Conservation (phyloP, 2,329 filamentous ascomycete species). For the Paecilomyces fulvus region DNA sequence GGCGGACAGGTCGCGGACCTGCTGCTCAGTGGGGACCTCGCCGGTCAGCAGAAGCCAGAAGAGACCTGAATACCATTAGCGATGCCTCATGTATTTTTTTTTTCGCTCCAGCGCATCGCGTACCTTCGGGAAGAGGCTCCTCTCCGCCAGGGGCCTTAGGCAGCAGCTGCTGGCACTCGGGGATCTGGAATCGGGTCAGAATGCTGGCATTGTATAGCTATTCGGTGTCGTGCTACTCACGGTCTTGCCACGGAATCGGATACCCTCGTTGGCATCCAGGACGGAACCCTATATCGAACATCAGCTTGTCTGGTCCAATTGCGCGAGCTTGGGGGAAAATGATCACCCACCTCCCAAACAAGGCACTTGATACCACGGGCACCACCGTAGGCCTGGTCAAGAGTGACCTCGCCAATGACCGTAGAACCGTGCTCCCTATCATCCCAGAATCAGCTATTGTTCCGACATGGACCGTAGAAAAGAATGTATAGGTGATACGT, state of each 20-base stretch:
- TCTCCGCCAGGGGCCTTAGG: constrained; percentile 94
- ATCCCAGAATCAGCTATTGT: constrained; percentile 10
- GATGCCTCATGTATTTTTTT: neutral
- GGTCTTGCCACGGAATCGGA: constrained; percentile 97
- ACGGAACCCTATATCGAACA: constrained; percentile 60
- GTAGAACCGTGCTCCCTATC: constrained; percentile 85
- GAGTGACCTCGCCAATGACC: constrained; percentile 93
- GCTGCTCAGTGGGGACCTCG: constrained; percentile 94
- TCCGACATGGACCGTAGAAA: neutral
- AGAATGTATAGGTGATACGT: constrained; percentile 30
- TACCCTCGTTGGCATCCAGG: constrained; percentile 96
- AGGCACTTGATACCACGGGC: constrained; percentile 97
- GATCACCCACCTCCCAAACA: constrained; percentile 70
- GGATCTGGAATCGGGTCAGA: constrained; percentile 52
- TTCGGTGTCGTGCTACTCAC: constrained; percentile 30
- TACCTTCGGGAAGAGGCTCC: constrained; percentile 93
- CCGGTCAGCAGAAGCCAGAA: constrained; percentile 99
- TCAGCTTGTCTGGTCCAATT: constrained; percentile 5
- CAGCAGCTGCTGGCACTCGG: constrained; percentile 94
- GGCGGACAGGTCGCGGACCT: constrained; percentile 94
- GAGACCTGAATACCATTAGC: constrained; percentile 53
- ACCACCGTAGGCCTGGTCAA: constrained; percentile 99
- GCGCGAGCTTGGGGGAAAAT: neutral
- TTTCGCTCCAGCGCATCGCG: constrained; percentile 7
- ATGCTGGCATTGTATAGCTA: neutral